phyloP scores from a whole-genome alignment of 352 stramenopile genomes.

The Globisporangium lucens region DNA sequence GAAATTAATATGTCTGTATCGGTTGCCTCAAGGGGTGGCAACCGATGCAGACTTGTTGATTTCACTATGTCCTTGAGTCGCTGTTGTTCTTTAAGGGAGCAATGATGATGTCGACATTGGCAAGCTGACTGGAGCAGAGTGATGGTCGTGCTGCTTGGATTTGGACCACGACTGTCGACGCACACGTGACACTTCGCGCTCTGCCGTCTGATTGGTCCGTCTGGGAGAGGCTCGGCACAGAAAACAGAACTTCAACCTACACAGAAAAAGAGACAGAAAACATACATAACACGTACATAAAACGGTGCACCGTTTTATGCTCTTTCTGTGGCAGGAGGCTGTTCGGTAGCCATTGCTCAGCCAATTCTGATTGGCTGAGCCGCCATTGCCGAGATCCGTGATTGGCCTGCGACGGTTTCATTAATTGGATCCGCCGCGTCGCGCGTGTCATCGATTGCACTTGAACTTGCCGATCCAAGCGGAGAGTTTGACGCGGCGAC shows the following conservation, averaged over 20 bases:
- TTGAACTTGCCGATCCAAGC: constrained; percentile 23
- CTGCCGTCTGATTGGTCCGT: constrained; percentile 1
- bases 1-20: no score
- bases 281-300: no score
- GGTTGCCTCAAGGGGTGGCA: no score
- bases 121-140: background rate
- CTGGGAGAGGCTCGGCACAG: background rate
- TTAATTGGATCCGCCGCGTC: constrained; percentile 22
- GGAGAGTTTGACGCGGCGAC: background rate
- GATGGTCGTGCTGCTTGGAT: constrained; percentile 4
- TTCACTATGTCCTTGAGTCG: no score
- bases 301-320: no score
- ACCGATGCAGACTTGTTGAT: no score
- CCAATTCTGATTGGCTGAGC: constrained; percentile 2
- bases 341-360: constrained; percentile 4
- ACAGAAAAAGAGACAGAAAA: no score
- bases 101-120: background rate
- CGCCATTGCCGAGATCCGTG: background rate
- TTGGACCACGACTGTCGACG: background rate
- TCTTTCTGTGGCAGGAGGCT: no score
- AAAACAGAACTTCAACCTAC: constrained; percentile 13
- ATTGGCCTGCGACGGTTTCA: constrained; percentile 9
- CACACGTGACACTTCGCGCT: background rate
- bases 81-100: no score
- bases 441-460: constrained; percentile 29